Conservation (phyloP, 495 filamentous ascomycete genomes). For the Venustampulla echinocandica region DNA sequence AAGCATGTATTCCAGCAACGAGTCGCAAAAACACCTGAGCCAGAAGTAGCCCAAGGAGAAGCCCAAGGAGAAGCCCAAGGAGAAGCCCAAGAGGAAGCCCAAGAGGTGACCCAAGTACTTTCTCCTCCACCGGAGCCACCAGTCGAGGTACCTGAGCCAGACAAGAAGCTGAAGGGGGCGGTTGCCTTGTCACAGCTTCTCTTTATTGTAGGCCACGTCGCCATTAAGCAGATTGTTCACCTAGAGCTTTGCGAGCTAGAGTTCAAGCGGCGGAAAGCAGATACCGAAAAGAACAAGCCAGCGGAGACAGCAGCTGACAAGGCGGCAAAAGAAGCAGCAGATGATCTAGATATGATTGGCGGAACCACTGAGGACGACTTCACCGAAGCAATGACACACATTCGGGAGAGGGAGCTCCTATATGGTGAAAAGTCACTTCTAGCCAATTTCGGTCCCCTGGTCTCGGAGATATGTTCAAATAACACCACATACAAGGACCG, state of each 20-base stretch:
- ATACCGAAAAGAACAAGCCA: slow-evolving; percentile 70
- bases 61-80: slow-evolving; percentile 17
- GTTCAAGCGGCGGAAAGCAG: slow-evolving; percentile 92
- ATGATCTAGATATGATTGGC: slow-evolving; percentile 93
- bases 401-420: slow-evolving; percentile 87
- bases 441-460: slow-evolving; percentile 81
- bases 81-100: slow-evolving; percentile 11
- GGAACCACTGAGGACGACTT: slow-evolving; percentile 98
- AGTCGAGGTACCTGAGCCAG: slow-evolving; percentile 14
- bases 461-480: slow-evolving; percentile 86
- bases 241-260: slow-evolving; percentile 94
- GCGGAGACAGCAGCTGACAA: slow-evolving; percentile 34
- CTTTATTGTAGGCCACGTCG: slow-evolving; percentile 92
- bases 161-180: slow-evolving; percentile 49
- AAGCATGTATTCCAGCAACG: slow-evolving; percentile 58
- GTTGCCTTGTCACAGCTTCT: slow-evolving; percentile 81
- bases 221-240: slow-evolving; percentile 99
- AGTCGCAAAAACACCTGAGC: slow-evolving; percentile 23
- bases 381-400: slow-evolving; percentile 88
- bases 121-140: slow-evolving; percentile 24
- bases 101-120: slow-evolving; percentile 14
- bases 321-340: slow-evolving; percentile 51
- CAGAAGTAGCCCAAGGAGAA: slow-evolving; percentile 17
- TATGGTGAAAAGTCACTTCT: slow-evolving; percentile 81
- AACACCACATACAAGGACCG: slow-evolving; percentile 83